Percentiles rank a stretch among this genome's conserved stretches.
phyloP scores from a whole-genome alignment of 805 yeast genomes.

The Vanderwaltozyma polyspora region DNA sequence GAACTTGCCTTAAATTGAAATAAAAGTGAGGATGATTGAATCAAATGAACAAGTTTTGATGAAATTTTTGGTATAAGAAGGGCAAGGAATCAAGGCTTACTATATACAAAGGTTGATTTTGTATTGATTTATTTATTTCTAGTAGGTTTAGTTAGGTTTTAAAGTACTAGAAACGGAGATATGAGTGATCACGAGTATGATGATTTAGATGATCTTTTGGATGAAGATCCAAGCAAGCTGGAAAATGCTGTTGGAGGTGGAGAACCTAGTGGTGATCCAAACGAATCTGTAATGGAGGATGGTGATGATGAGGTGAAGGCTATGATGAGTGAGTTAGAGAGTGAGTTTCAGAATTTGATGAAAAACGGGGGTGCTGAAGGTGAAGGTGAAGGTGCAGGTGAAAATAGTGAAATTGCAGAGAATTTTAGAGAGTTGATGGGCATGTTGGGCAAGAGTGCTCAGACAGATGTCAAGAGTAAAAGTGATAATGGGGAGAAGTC shows the following conservation, averaged over 20 bases:
- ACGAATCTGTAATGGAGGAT: slow-evolving; percentile 6
- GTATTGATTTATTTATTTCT: no score
- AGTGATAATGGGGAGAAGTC: slow-evolving; percentile 15
- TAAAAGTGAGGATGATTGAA: no score
- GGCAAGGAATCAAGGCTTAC: no score
- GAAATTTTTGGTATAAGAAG: no score
- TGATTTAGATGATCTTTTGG: slow-evolving; percentile 74
- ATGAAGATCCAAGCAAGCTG: slow-evolving; percentile 42
- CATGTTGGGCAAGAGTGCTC: slow-evolving; percentile 1
- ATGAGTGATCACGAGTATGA: slow-evolving; percentile 41
- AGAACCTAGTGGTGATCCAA: slow-evolving; percentile 31
- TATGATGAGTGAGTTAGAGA: slow-evolving; percentile 18
- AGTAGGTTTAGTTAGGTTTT: no score
- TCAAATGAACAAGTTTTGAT: no score
- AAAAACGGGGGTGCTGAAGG: slow-evolving; percentile 21
- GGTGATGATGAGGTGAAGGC: slow-evolving; percentile 26
- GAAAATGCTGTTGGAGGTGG: slow-evolving; percentile 30
- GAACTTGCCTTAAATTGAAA: no score
- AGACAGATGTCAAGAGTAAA: slow-evolving; percentile 2
- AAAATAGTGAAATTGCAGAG: slow-evolving; percentile 37
- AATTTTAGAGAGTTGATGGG: slow-evolving; percentile 16
- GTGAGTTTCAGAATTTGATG: slow-evolving; percentile 19
- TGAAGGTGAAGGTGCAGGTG: no score
- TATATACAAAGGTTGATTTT: no score
- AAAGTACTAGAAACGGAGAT: no score